These are phyloP conservation scores for Hanseniaspora taiwanica DNA, from an alignment of 805 yeast species.

Conservation along the genomic window DNA sequence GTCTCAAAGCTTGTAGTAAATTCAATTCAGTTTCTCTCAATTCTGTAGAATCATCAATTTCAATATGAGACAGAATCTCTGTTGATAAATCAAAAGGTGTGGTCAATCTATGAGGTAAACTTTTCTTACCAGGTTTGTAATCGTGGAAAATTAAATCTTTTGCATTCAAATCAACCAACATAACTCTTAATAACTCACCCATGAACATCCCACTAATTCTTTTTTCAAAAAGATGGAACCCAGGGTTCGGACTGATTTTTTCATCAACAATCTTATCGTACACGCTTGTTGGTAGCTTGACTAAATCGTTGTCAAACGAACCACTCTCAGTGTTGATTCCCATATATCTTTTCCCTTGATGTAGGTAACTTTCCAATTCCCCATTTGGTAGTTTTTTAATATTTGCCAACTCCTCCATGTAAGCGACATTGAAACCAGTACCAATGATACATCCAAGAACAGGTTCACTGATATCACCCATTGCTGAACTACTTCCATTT, in stretches of 20 bases:
- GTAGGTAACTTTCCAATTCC: constrained; percentile 23
- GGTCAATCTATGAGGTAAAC: constrained; percentile 44
- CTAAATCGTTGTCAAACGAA: constrained; percentile 77
- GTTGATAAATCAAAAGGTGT: constrained; percentile 71
- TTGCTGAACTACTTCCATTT: constrained; percentile 29
- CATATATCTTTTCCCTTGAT: constrained; percentile 51
- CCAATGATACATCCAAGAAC: constrained; percentile 88
- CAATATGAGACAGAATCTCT: constrained; percentile 75
- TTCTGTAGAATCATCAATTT: constrained; percentile 69
- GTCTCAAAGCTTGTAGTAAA: constrained; percentile 50
- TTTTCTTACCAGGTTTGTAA: constrained; percentile 18
- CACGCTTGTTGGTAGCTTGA: constrained; percentile 61
- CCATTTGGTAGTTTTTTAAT: constrained; percentile 60
- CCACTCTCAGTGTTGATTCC: constrained; percentile 97
- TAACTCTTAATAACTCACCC: constrained; percentile 76
- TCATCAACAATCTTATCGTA: constrained; percentile 64
- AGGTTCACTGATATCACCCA: constrained; percentile 56
- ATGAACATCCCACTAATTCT: constrained; percentile 85
- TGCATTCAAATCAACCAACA: constrained; percentile 53
- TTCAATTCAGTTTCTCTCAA: constrained; percentile 59
- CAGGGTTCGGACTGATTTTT: constrained; percentile 60
- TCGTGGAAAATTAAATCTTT: constrained; percentile 46
- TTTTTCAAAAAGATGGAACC: constrained; percentile 86
- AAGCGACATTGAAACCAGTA: constrained; percentile 96
- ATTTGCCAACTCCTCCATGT: constrained; percentile 60